Evolutionary conservation across 164 flowering plant species (phyloP).

Genomic region (Aristolochia californica): DNA sequence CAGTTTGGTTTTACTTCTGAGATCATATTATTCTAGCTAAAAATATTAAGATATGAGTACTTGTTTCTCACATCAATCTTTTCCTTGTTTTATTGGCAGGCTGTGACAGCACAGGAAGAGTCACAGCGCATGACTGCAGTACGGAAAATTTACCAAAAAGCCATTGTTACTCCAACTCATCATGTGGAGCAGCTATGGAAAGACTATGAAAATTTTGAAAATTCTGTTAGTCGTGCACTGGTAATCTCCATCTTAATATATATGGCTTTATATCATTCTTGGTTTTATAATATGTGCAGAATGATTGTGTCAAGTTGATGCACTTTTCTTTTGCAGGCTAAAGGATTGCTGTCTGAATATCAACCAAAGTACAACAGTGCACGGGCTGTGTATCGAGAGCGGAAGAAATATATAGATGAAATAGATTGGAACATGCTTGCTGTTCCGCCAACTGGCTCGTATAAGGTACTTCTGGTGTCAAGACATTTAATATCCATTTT

Average conservation of each 20-base stretch:
- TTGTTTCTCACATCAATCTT: not conserved
- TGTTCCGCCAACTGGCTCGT: conserved; percentile 86
- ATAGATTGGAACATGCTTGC: conserved; percentile 98
- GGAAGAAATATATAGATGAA: conserved; percentile 85
- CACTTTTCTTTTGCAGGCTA: conserved; percentile 53
- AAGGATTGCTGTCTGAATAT: conserved; percentile 83
- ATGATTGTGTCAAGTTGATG: not conserved
- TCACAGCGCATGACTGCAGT: conserved; percentile 77
- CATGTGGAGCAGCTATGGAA: conserved; percentile 95
- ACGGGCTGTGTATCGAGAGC: conserved; percentile 84
- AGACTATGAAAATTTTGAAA: conserved; percentile 95
- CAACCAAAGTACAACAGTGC: conserved; percentile 98
- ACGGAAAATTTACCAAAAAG: conserved; percentile 83
- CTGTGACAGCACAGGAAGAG: conserved; percentile 59
- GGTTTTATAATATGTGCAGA: too few relatives aligned
- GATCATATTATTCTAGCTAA: not conserved
- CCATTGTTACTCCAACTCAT: conserved; percentile 87
- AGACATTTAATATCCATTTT: not conserved
- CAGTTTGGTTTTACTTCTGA: conserved; percentile 12
- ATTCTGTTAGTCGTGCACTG: conserved; percentile 91
- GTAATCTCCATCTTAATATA: conserved; percentile 22
- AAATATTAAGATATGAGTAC: not conserved
- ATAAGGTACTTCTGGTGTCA: conserved; percentile 40
- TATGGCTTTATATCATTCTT: too few relatives aligned
- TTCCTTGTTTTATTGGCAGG: conserved; percentile 33